A percentile compares a stretch with the other conserved stretches of the same genome.
Conservation (phyloP, 768 basidiomycete genomes). For the Sporobolomyces pararoseus region DNA sequence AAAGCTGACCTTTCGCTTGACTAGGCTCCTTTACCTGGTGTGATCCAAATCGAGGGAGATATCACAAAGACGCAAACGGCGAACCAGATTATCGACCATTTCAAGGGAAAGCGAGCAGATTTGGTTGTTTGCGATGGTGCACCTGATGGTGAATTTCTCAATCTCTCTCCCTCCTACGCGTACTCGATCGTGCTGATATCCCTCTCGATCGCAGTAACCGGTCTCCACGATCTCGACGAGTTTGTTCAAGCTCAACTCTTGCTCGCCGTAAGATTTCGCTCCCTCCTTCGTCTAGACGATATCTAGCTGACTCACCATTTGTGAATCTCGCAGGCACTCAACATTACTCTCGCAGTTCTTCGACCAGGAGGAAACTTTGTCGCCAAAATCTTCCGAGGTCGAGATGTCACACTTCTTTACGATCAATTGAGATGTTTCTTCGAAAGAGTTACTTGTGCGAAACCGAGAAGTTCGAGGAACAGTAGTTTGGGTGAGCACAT, state of each 20-base stretch:
- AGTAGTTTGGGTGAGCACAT: conserved; percentile 53
- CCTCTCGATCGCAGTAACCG: conserved; percentile 49
- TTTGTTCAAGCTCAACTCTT: conserved; percentile 54
- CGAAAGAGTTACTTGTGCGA: conserved; percentile 51
- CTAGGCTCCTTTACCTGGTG: conserved; percentile 51
- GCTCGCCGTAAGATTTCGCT: conserved; percentile 49
- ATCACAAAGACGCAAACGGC: conserved; percentile 53
- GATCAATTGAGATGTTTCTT: conserved; percentile 53
- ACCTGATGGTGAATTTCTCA: conserved; percentile 50
- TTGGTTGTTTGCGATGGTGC: conserved; percentile 55
- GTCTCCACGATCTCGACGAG: conserved; percentile 54
- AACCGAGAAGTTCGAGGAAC: conserved; percentile 52
- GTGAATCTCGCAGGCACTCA: conserved; percentile 49
- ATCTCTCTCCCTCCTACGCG: background rate
- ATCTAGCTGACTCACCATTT: background rate
- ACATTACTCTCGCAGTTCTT: conserved; percentile 52
- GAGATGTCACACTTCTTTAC: conserved; percentile 49
- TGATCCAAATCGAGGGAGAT: conserved; percentile 52
- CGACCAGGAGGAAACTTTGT: conserved; percentile 52
- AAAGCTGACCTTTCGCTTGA: background rate
- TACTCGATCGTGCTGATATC: background rate
- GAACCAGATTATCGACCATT: conserved; percentile 50
- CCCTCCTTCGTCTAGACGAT: background rate
- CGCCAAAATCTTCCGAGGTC: conserved; percentile 53
- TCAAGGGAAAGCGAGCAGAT: conserved; percentile 51